Conservation (phyloP, 106 monocot species). For the Allium fistulosum region DNA sequence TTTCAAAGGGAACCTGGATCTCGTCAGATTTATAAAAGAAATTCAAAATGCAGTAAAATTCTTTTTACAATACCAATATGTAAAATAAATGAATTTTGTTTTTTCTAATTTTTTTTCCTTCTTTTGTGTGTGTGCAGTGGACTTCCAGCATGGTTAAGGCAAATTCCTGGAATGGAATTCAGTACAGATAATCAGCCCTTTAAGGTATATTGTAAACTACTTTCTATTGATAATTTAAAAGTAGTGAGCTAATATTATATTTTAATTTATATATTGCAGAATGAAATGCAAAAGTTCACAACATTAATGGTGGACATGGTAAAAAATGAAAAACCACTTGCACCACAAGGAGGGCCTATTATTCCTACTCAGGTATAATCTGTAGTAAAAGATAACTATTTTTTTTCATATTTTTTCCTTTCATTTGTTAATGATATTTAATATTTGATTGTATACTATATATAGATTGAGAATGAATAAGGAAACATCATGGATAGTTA, state of each 20-base stretch:
- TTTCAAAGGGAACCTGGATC: constrained; percentile 30
- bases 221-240: not conserved
- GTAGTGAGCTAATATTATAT: not conserved
- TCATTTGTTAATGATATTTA: not conserved
- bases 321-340: constrained; percentile 20
- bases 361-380: constrained; percentile 39
- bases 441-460: not conserved
- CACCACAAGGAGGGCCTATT: constrained; percentile 53
- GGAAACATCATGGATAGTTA: constrained; percentile 4
- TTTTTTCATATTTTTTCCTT: not conserved
- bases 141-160: constrained; percentile 35
- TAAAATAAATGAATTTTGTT: not conserved
- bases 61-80: not conserved
- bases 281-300: constrained; percentile 51
- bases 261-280: constrained; percentile 8
- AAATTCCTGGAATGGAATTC: constrained; percentile 28
- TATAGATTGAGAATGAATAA: constrained; percentile 39
- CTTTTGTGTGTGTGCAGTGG: constrained; percentile 17
- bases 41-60: constrained; percentile 22
- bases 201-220: constrained; percentile 9
- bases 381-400: not conserved
- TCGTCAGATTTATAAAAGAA: constrained; percentile 35
- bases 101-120: not conserved
- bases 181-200: constrained; percentile 24
- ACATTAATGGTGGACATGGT: constrained; percentile 39